A percentile compares a stretch with the other conserved stretches of the same genome.
phyloP scores from a whole-genome alignment of 345 rosid genomes.

The Aquilaria malaccensis region DNA sequence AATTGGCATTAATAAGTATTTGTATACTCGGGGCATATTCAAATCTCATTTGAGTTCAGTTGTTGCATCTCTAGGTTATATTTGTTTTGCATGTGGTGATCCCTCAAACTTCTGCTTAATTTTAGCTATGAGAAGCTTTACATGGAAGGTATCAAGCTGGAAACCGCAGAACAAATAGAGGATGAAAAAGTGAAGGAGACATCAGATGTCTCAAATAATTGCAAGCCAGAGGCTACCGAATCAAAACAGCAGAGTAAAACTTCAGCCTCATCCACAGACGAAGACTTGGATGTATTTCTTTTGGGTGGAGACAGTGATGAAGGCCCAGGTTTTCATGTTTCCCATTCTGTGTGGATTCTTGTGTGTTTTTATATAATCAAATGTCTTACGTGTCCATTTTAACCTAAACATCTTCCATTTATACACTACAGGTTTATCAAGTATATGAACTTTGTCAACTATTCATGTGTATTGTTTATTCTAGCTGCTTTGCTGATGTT shows the following conservation, averaged over 20 bases:
- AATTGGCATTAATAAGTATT: too few species aligned
- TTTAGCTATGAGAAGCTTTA: conserved; percentile 42
- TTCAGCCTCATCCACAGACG: conserved; percentile 29
- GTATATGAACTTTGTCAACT: too few species aligned
- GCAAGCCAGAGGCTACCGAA: conserved; percentile 22
- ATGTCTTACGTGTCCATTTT: neutral
- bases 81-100: too few species aligned
- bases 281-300: conserved; percentile 58
- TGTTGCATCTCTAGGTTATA: too few species aligned
- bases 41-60: too few species aligned
- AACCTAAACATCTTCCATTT: neutral
- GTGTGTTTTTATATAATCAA: too few species aligned
- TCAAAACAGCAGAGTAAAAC: conserved; percentile 24
- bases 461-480: neutral
- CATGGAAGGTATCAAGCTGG: conserved; percentile 30
- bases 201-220: conserved; percentile 15
- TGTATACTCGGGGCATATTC: too few species aligned
- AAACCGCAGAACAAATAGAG: conserved; percentile 24
- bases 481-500: neutral
- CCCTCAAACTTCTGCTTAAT: conserved; percentile 6
- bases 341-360: neutral
- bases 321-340: conserved; percentile 30
- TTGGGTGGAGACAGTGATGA: conserved; percentile 65
- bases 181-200: conserved; percentile 19
- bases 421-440: neutral